Conservation (phyloP, 2,329 filamentous ascomycete species). For the Sordariomycetes sp. region DNA sequence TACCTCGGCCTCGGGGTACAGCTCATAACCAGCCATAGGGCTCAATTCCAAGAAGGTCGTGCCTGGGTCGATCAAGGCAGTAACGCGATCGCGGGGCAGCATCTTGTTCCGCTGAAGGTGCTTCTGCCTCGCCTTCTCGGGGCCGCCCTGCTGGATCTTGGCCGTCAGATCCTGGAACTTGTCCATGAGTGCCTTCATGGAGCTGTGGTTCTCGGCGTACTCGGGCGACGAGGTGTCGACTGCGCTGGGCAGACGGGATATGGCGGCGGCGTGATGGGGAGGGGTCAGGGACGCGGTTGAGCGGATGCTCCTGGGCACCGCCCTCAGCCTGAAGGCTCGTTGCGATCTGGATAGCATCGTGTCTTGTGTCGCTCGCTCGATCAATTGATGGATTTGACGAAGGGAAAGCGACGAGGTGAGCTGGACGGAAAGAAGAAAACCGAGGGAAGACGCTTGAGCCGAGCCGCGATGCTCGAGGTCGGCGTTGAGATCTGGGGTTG, state of each 20-base stretch:
- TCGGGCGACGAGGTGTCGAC: conserved; percentile 71
- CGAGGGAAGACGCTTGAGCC: conserved; percentile 4
- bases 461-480: neutral
- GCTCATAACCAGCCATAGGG: conserved; percentile 74
- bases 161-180: conserved; percentile 62
- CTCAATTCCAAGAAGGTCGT: conserved; percentile 91
- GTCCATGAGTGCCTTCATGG: conserved; percentile 67
- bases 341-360: conserved; percentile 22
- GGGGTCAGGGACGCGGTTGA: conserved; percentile 68
- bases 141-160: conserved; percentile 66
- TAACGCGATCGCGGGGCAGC: conserved; percentile 83
- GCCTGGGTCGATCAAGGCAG: conserved; percentile 78
- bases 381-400: neutral
- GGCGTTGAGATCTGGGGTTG: conserved; percentile 3
- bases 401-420: neutral
- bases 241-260: conserved; percentile 68
- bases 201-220: conserved; percentile 70
- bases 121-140: conserved; percentile 76
- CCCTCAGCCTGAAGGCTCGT: conserved; percentile 23
- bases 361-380: neutral
- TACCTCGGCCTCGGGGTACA: conserved; percentile 82
- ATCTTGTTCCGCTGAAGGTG: conserved; percentile 86
- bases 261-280: conserved; percentile 70
- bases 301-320: conserved; percentile 18
- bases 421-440: neutral